Conservation (phyloP, 2,329 filamentous ascomycete species). For the Aspergillus fumigatiaffinis region DNA sequence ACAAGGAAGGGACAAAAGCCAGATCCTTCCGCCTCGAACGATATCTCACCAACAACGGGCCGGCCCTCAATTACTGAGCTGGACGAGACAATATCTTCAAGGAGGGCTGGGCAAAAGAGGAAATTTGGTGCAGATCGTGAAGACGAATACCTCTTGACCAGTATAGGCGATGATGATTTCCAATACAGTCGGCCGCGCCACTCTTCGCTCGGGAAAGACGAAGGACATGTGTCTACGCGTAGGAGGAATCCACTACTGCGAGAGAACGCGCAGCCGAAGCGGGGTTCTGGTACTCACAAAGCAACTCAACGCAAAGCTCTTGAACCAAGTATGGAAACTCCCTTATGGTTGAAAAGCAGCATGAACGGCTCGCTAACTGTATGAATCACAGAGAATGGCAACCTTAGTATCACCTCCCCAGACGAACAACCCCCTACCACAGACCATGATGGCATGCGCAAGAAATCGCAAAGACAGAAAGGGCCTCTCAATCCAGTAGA, state of each 20-base stretch:
- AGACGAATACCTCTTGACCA: constrained; percentile 23
- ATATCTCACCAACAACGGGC: not conserved
- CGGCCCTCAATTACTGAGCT: constrained; percentile 1
- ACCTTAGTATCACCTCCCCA: constrained; percentile 40
- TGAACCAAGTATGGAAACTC: constrained; percentile 36
- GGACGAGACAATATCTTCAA: constrained; percentile 13
- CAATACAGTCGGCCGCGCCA: constrained; percentile 28
- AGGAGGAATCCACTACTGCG: constrained; percentile 13
- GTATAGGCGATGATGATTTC: constrained; percentile 29
- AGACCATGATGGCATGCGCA: not conserved
- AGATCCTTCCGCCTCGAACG: not conserved
- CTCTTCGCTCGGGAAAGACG: constrained; percentile 13
- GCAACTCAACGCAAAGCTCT: constrained; percentile 32
- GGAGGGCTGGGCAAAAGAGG: constrained; percentile 52
- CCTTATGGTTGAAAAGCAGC: not conserved
- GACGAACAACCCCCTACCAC: constrained; percentile 14
- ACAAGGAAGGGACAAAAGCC: constrained; percentile 27
- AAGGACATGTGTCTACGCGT: constrained; percentile 4
- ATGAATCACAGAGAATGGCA: constrained; percentile 44
- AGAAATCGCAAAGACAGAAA: not conserved
- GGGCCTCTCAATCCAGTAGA: not conserved
- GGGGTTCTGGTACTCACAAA: constrained; percentile 10
- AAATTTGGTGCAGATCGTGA: constrained; percentile 55
- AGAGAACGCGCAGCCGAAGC: constrained; percentile 13
- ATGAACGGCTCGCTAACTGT: constrained; percentile 8